phyloP scores from a whole-genome alignment of 768 basidiomycete genomes.

The Mrakia hoshinonis region DNA sequence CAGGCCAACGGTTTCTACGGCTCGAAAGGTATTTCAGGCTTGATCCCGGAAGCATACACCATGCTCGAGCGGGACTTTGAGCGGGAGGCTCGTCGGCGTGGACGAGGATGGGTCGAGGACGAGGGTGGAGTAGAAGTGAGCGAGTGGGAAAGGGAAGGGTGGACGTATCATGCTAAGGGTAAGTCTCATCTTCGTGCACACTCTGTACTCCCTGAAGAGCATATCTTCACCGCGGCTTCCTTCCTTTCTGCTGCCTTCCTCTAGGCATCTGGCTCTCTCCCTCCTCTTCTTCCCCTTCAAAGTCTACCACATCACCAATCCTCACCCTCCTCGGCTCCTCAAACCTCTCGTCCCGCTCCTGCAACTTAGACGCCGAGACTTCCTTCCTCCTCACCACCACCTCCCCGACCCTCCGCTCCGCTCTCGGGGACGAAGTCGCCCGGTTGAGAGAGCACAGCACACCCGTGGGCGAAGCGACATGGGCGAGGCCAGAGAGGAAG shows the following conservation, averaged over 20 bases:
- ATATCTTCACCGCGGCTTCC: background rate
- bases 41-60: conserved; percentile 94
- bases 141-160: conserved; percentile 80
- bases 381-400: conserved; percentile 75
- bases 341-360: conserved; percentile 84
- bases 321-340: conserved; percentile 88
- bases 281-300: conserved; percentile 36
- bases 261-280: conserved; percentile 75
- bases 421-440: conserved; percentile 40
- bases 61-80: conserved; percentile 69
- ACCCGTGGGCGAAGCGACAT: conserved; percentile 43
- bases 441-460: conserved; percentile 34
- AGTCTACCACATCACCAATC: conserved; percentile 48
- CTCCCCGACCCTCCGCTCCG: conserved; percentile 42
- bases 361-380: conserved; percentile 82
- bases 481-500: conserved; percentile 53
- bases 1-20: conserved; percentile 95
- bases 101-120: conserved; percentile 10
- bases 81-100: conserved; percentile 40
- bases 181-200: conserved; percentile 17
- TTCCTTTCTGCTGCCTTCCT: background rate
- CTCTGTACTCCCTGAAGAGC: no score
- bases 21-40: conserved; percentile 77
- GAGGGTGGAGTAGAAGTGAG: conserved; percentile 54
- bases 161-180: conserved; percentile 99